Evolutionary conservation across 2,329 filamentous ascomycete genomes (phyloP).

Genomic region (Ilyonectria sp.): DNA sequence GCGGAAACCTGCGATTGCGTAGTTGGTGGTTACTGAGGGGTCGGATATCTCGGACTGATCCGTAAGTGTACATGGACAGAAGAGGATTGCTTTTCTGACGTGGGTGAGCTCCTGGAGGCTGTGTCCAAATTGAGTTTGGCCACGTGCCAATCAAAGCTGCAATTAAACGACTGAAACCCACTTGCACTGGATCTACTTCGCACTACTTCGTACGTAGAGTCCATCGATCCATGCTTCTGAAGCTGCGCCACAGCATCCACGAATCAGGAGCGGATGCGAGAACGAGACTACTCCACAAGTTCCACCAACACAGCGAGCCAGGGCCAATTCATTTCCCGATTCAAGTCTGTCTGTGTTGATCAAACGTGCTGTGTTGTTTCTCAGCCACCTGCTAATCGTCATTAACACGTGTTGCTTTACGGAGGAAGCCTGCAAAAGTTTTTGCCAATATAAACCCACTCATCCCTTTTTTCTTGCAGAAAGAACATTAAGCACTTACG

Average conservation of each 20-base stretch:
- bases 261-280: constrained; percentile 14
- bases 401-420: too few relatives aligned
- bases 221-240: too few relatives aligned
- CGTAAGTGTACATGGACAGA: neutral
- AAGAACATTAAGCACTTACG: too few relatives aligned
- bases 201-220: too few relatives aligned
- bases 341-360: neutral
- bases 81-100: neutral
- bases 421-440: too few relatives aligned
- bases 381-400: neutral
- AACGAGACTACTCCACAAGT: constrained; percentile 22
- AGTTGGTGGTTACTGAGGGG: neutral
- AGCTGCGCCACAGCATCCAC: neutral
- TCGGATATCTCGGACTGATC: neutral
- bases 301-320: constrained; percentile 9
- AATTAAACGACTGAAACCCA: too few relatives aligned
- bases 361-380: neutral
- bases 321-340: neutral
- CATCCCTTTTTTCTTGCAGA: too few relatives aligned
- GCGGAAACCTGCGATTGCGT: neutral
- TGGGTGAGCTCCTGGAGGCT: neutral
- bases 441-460: too few relatives aligned
- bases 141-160: neutral
- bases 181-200: too few relatives aligned
- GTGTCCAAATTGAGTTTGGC: neutral